phyloP scores from a whole-genome alignment of 2,329 filamentous ascomycete species.

The Colletotrichum sp. region DNA sequence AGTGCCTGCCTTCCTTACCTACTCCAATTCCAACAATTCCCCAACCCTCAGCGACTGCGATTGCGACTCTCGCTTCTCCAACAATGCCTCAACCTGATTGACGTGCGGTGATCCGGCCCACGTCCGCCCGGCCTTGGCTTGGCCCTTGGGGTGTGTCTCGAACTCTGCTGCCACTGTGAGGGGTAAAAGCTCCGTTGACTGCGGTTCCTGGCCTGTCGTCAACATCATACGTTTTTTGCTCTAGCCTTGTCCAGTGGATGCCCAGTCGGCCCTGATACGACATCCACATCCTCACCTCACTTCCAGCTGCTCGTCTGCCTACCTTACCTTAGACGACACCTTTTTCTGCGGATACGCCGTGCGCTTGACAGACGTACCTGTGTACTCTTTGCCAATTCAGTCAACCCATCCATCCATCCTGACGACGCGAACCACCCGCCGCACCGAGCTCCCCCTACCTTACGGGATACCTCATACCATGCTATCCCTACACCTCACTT shows the following conservation, averaged over 20 bases:
- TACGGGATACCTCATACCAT: background rate
- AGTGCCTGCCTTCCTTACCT: background rate
- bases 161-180: conserved; percentile 18
- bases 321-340: background rate
- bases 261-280: conserved; percentile 16
- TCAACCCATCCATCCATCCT: background rate
- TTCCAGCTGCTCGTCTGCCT: background rate
- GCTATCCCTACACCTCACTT: background rate
- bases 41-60: background rate
- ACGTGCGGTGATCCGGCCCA: conserved; percentile 12
- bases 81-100: background rate
- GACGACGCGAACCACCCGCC: conserved; percentile 3
- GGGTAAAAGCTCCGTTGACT: conserved; percentile 15
- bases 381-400: background rate
- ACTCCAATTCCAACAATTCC: background rate
- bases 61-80: background rate
- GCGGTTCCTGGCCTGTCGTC: conserved; percentile 18
- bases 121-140: conserved; percentile 4
- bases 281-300: conserved; percentile 3
- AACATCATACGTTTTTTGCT: conserved; percentile 22
- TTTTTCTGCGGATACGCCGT: background rate
- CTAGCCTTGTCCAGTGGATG: conserved; percentile 12
- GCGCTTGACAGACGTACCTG: background rate
- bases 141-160: conserved; percentile 2
- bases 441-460: background rate